Conservation (phyloP, 805 yeast species). For the Barnettozyma salicaria region DNA sequence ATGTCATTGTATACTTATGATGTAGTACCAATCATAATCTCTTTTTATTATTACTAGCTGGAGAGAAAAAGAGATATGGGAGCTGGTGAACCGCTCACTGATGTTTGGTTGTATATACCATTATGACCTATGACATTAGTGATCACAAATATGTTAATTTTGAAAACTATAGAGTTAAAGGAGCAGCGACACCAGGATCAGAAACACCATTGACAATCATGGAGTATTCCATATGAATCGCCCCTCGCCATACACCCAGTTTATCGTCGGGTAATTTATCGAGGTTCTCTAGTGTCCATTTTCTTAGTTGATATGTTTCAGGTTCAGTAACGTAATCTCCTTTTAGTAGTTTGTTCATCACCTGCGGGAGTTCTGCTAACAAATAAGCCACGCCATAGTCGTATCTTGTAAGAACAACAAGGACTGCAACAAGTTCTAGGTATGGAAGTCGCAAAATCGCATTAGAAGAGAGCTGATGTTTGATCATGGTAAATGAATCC, state of each 20-base stretch:
- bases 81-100: no score
- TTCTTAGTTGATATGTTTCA: constrained; percentile 18
- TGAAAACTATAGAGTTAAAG: constrained; percentile 1
- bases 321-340: constrained; percentile 18
- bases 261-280: constrained; percentile 10
- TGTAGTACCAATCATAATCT: no score
- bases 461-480: constrained; percentile 9
- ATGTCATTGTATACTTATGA: no score
- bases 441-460: constrained; percentile 17
- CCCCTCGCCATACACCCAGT: constrained; percentile 17
- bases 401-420: constrained; percentile 9
- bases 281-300: constrained; percentile 17
- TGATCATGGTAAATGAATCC: constrained; percentile 9
- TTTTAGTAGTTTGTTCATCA: constrained; percentile 21
- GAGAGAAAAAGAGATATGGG: no score
- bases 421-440: constrained; percentile 18
- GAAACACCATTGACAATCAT: neutral
- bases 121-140: neutral
- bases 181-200: constrained; percentile 1
- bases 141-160: constrained; percentile 5
- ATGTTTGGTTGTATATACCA: no score
- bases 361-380: constrained; percentile 16
- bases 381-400: constrained; percentile 14
- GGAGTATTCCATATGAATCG: constrained; percentile 2
- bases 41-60: no score